Evolutionary conservation across 805 yeast genomes (phyloP).

Genomic region (Barnettozyma sp.): DNA sequence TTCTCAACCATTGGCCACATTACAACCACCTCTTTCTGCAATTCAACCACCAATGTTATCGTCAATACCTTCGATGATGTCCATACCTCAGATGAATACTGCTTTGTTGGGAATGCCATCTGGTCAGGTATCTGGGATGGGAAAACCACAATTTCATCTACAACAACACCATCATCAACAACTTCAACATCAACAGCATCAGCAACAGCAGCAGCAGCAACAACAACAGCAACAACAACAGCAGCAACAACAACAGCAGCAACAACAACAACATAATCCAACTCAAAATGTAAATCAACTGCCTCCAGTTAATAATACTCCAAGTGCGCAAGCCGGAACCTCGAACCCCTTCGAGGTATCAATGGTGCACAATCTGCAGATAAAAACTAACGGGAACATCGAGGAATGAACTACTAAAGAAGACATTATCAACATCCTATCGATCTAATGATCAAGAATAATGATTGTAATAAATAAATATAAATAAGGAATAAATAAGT

Average conservation of each 20-base stretch:
- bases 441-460: constrained; percentile 1
- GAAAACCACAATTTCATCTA: constrained; percentile 4
- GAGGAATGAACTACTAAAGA: constrained; percentile 5
- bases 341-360: constrained; percentile 24
- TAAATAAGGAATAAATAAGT: constrained; percentile 3
- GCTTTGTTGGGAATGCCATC: constrained; percentile 13
- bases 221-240: constrained; percentile 1
- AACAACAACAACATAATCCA: background rate
- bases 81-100: constrained; percentile 25
- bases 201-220: no score
- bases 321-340: constrained; percentile 3
- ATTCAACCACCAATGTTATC: constrained; percentile 19
- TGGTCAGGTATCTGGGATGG: constrained; percentile 3
- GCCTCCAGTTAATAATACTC: constrained; percentile 6
- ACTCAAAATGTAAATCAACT: constrained; percentile 1
- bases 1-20: constrained; percentile 17
- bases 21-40: constrained; percentile 8
- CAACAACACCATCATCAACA: background rate
- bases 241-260: background rate
- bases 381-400: constrained; percentile 2
- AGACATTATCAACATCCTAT: no score
- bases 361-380: constrained; percentile 15
- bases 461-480: constrained; percentile 3
- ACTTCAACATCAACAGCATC: background rate
- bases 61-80: constrained; percentile 26